These are phyloP conservation scores for Cryptococcus amylolentus DNA, from an alignment of 1,284 basidiomycete species.

Conservation along the genomic window DNA sequence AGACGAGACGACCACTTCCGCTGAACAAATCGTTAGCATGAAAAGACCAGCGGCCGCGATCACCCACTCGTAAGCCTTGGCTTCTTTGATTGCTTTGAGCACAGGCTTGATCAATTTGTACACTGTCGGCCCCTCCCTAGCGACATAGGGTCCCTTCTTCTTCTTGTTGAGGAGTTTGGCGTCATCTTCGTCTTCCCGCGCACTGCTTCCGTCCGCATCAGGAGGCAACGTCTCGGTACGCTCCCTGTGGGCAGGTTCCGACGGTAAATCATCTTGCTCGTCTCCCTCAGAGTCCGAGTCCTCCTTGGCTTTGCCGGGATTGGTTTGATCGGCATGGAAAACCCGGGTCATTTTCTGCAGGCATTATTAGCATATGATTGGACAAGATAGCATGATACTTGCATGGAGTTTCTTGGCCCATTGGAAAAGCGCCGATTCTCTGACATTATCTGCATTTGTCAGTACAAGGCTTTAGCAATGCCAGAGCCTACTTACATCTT, in stretches of 20 bases:
- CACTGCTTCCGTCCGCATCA: conserved; percentile 8
- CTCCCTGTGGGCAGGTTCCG: background rate
- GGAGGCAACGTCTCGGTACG: conserved; percentile 5
- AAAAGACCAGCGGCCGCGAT: background rate
- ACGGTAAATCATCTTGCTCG: conserved; percentile 4
- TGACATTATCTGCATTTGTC: conserved; percentile 40
- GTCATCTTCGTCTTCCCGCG: conserved; percentile 8
- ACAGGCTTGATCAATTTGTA: conserved; percentile 48
- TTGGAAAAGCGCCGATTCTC: conserved; percentile 44
- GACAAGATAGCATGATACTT: conserved; percentile 6
- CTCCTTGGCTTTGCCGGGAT: conserved; percentile 21
- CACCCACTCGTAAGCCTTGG: conserved; percentile 39
- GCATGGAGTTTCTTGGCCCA: conserved; percentile 48
- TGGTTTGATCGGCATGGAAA: conserved; percentile 24
- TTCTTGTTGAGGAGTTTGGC: conserved; percentile 8
- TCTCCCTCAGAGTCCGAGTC: conserved; percentile 22
- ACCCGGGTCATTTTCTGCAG: conserved; percentile 36
- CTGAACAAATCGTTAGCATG: conserved; percentile 12
- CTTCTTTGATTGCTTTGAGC: conserved; percentile 37
- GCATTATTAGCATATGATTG: background rate
- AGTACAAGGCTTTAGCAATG: background rate
- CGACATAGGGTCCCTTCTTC: conserved; percentile 42
- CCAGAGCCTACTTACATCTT: conserved; percentile 31
- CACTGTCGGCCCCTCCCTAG: conserved; percentile 43
- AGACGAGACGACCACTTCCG: conserved; percentile 62